phyloP scores from a whole-genome alignment of 371 early-diverging fungal species.

The Phascolomyces articulosus region DNA sequence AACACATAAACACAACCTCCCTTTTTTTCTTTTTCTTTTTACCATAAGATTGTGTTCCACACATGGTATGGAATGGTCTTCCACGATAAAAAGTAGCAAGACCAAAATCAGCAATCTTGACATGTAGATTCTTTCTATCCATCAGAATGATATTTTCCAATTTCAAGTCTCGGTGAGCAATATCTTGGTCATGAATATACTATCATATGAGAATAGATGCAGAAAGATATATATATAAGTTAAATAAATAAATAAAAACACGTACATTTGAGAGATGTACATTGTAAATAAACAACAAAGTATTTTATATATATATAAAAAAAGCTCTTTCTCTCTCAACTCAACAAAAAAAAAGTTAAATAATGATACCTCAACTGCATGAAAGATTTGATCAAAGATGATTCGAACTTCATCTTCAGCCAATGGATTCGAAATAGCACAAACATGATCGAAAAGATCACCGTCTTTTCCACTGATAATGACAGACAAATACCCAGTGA shows the following conservation, averaged over 20 bases:
- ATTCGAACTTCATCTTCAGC: slow-evolving; percentile 27
- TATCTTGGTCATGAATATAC: slow-evolving; percentile 17
- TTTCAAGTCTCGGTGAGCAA: slow-evolving; percentile 59
- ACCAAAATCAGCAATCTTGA: slow-evolving; percentile 88
- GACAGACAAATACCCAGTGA: too few species aligned
- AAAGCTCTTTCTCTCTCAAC: too few species aligned
- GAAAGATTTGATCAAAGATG: slow-evolving; percentile 33
- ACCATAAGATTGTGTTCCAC: slow-evolving; percentile 11
- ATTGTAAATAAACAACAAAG: too few species aligned
- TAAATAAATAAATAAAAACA: not conserved
- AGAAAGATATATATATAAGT: not conserved
- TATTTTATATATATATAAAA: too few species aligned
- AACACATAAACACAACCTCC: not conserved
- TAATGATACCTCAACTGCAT: slow-evolving; percentile 22
- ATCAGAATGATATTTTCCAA: slow-evolving; percentile 74
- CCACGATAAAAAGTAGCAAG: slow-evolving; percentile 55
- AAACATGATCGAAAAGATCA: slow-evolving; percentile 26
- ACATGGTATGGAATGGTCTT: not conserved
- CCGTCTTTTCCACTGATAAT: slow-evolving; percentile 18
- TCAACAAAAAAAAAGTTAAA: too few species aligned
- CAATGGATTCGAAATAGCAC: not conserved
- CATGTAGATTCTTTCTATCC: slow-evolving; percentile 60
- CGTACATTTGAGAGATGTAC: too few species aligned
- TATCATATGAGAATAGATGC: not conserved
- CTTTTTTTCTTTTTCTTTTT: not conserved